A percentile compares a stretch with the other conserved stretches of the same genome.
These are phyloP conservation scores for Xylaria acuta DNA, from an alignment of 495 filamentous ascomycete species.

Conservation along the genomic window DNA sequence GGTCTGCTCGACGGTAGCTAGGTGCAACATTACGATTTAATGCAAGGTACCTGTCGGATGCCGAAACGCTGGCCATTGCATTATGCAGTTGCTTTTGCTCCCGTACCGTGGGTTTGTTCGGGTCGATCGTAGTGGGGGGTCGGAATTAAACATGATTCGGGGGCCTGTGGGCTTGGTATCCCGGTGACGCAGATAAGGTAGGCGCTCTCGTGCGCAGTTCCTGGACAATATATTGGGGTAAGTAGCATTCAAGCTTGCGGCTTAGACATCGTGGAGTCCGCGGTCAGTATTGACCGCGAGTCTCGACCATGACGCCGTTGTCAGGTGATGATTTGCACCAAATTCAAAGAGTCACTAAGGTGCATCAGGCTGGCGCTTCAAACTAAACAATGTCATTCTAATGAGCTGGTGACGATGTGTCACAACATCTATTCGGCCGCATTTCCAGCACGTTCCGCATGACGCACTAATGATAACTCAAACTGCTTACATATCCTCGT, in stretches of 20 bases:
- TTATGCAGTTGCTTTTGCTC: slow-evolving; percentile 16
- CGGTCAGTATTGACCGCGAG: neutral
- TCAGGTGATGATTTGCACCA: slow-evolving; percentile 1
- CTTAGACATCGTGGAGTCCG: slow-evolving; percentile 2
- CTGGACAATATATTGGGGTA: slow-evolving; percentile 10
- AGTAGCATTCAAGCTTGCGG: neutral
- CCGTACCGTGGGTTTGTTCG: neutral
- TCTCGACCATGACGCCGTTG: neutral
- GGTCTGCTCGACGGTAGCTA: neutral
- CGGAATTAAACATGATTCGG: slow-evolving; percentile 13
- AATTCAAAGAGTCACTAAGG: neutral
- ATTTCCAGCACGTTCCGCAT: neutral
- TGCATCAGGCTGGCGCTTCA: neutral
- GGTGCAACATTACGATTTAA: slow-evolving; percentile 8
- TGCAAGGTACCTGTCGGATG: slow-evolving; percentile 10
- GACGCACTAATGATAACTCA: neutral
- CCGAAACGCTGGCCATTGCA: slow-evolving; percentile 9
- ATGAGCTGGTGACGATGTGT: neutral
- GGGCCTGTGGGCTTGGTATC: neutral
- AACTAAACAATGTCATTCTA: slow-evolving; percentile 1
- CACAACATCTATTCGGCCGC: neutral
- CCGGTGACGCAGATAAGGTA: neutral
- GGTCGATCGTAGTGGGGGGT: slow-evolving; percentile 14
- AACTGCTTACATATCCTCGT: neutral
- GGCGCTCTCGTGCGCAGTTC: slow-evolving; percentile 9